Base-by-base conservation (phyloP, 1,139 yeast species). In the Candida smagusa region DNA sequence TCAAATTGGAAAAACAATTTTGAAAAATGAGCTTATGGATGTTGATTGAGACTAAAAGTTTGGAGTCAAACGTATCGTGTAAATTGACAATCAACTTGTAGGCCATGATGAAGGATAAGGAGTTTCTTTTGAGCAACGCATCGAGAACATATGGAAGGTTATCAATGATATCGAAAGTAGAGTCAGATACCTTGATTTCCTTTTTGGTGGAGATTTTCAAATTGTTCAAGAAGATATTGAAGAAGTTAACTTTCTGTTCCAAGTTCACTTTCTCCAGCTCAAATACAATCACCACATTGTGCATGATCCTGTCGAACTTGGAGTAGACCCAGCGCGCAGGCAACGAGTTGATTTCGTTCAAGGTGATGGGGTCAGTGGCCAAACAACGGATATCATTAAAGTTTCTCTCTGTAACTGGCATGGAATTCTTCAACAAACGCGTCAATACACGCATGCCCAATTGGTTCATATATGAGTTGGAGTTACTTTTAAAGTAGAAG, bases 281-380 rank as follows among this genome's bases (percentile, higher is more conserved):
- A 35, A 63, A 57, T 1, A 57, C 50, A 6, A 56, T 37, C 0
- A 50, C 48, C 9, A 68, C 33, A 26, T 52, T 48, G 23, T 58
- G 64, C 41, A 66, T 43, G 2, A 69, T 50, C 39, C 56, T 53
- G 30, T 67, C 70, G 40, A 59, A 60, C 31, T 61, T 58, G 2
- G 53, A 36, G 36, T 50, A 59, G 0, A 63, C 54, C 75, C 74
- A 70, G 41, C 59, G 53, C 1, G 64, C 47, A 19, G 60, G 59
- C 13, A 69, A 39, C 0, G 71, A 49, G 39, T 53, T 54, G 13
- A 70, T 53, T 33, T 70, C 74, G 11, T 39, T 38, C 6, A 65
- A 36, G 1, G 48, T 34, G 0, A 69, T 45, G 0, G 61, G 56
- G 2, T 68, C 74, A 35, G 52, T 59, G 6, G 68, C 54, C 28